Percentiles rank a stretch among this genome's conserved stretches.
phyloP scores from a whole-genome alignment of 305 asterid genomes.

The Caryopteris hybrid region DNA sequence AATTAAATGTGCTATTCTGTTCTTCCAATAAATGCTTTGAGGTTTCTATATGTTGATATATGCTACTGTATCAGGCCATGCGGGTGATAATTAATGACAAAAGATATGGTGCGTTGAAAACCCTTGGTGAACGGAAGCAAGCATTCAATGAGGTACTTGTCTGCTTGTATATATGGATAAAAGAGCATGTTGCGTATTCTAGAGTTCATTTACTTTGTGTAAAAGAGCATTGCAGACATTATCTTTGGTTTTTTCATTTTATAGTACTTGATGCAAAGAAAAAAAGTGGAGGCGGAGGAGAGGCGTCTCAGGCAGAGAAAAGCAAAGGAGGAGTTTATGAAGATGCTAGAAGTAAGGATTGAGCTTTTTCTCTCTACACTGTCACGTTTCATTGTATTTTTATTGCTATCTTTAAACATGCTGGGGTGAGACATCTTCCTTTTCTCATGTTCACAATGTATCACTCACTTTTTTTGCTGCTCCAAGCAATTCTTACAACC shows the following conservation, averaged over 20 bases:
- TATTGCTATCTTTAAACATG: slow-evolving; percentile 8
- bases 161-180: slow-evolving; percentile 2
- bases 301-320: slow-evolving; percentile 84
- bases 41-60: slow-evolving; percentile 22
- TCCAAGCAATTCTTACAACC: not conserved
- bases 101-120: slow-evolving; percentile 88
- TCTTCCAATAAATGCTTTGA: slow-evolving; percentile 12
- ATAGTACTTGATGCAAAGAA: slow-evolving; percentile 96
- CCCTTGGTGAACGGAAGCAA: slow-evolving; percentile 97
- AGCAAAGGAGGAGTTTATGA: slow-evolving; percentile 87
- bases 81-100: slow-evolving; percentile 88
- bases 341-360: slow-evolving; percentile 89
- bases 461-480: slow-evolving; percentile 3
- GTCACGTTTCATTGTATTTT: slow-evolving; percentile 3
- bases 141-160: slow-evolving; percentile 88
- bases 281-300: slow-evolving; percentile 94
- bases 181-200: slow-evolving; percentile 1
- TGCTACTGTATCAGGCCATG: slow-evolving; percentile 63
- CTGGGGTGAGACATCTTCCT: not conserved
- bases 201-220: slow-evolving; percentile 10
- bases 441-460: slow-evolving; percentile 6
- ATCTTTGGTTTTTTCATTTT: slow-evolving; percentile 5
- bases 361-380: slow-evolving; percentile 5
- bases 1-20: slow-evolving; percentile 7
- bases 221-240: not conserved